Evolutionary conservation across 257 asterid genomes (phyloP), one percentile per base, ranked within the genome.

Genomic region (Orobanche coerulescens): DNA sequence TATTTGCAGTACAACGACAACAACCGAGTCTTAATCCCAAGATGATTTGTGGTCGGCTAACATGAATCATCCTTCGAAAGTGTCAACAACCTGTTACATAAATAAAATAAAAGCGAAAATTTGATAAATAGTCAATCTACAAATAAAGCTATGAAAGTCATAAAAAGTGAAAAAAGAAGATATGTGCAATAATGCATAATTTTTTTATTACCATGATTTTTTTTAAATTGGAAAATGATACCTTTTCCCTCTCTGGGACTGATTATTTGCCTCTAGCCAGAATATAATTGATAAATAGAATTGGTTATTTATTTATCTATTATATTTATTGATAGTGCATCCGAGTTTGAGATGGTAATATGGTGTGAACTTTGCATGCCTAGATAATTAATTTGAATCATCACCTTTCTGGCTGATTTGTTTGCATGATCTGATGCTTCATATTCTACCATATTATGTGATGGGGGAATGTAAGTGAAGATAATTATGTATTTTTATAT

Each of bases 251-350:
- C 50, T 23, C 40, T 52, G 15, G 25, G 31, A 55, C 58, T 4
- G 23, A 26, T 22, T 25, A 40, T 39, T 2, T 42, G 18, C 28
- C 13, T 40, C 34, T 26, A 14, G 33, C 63, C 4, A 20, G 12
- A 50, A 56, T 44, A 48, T 14, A 42, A 23, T 14, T 66, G 54
- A 33, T 34, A 36, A 28, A 43, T 31, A 12, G 15, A 40, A 4
- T 6, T 62, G 13, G 42, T 2, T 2, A 2, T 5, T 13, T 44
- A 31, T 30, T 46, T n/a, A 23, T 37, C 23, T 20, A 47, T 51
- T 44, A 11, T 63, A n/a, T 55, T 62, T 25, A 13, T 18, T 12
- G n/a, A 47, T 43, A 51, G 61, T 58, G 51, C 66, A 48, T 57
- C 51, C 43, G 16, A 5, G 19, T 31, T 30, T 49, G 26, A 30